phyloP scores from a whole-genome alignment of 1,284 basidiomycete genomes.

The Coniophora puteana region DNA sequence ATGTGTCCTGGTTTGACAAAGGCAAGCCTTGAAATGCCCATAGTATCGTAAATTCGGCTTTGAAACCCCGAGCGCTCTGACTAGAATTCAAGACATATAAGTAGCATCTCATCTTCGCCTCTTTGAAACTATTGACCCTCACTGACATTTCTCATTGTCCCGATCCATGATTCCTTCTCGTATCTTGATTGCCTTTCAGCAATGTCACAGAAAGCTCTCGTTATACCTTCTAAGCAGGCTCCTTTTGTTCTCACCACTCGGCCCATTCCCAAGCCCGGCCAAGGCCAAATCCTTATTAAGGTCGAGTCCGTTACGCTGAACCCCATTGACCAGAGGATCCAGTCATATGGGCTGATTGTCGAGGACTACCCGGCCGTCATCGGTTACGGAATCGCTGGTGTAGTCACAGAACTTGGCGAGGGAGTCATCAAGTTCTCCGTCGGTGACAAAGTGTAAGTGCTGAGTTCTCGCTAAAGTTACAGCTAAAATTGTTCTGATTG shows the following conservation, averaged over 20 bases:
- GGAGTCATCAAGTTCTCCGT: constrained; percentile 33
- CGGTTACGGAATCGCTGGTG: constrained; percentile 43
- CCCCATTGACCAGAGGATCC: constrained; percentile 5
- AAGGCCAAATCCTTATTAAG: background rate
- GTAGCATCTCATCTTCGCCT: too few relatives aligned
- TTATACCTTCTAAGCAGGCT: background rate
- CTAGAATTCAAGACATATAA: too few relatives aligned
- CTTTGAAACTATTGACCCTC: too few relatives aligned
- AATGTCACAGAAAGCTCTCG: constrained; percentile 2
- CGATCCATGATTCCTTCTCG: too few relatives aligned
- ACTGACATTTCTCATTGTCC: too few relatives aligned
- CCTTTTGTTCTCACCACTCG: background rate
- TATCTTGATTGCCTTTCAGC: too few relatives aligned
- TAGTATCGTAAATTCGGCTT: too few relatives aligned
- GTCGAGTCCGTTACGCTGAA: background rate
- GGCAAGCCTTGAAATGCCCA: too few relatives aligned
- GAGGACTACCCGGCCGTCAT: constrained; percentile 29
- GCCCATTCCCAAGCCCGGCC: constrained; percentile 1
- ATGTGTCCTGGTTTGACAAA: too few relatives aligned
- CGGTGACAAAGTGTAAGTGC: constrained; percentile 39
- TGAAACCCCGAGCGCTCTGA: too few relatives aligned
- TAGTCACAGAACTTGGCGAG: constrained; percentile 37
- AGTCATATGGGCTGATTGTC: constrained; percentile 18
- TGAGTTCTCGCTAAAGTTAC: background rate
- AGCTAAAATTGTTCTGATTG: background rate